These are phyloP conservation scores for Vanderwaltozyma polyspora DNA, from an alignment of 805 yeast genomes.

Conservation along the genomic window DNA sequence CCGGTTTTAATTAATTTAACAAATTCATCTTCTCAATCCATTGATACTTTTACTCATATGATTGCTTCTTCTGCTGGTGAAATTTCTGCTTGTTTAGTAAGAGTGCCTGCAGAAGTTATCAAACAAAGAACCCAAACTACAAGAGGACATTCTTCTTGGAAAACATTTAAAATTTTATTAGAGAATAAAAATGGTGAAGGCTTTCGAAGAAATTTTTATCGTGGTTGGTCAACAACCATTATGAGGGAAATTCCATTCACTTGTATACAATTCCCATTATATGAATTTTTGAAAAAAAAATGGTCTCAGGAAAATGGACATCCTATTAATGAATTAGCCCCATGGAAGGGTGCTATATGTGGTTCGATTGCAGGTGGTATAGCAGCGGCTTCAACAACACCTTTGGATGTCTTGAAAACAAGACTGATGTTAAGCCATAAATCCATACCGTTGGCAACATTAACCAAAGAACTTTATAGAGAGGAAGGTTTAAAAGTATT, in stretches of 20 bases:
- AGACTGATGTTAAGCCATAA: conserved; percentile 68
- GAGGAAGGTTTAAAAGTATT: conserved; percentile 73
- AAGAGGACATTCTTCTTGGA: conserved; percentile 43
- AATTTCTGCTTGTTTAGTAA: conserved; percentile 79
- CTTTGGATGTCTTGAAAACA: conserved; percentile 69
- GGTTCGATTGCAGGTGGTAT: conserved; percentile 76
- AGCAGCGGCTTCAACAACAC: conserved; percentile 75
- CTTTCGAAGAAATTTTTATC: conserved; percentile 60
- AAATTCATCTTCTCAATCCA: conserved; percentile 11
- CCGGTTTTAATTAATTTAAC: conserved; percentile 18
- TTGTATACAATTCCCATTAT: conserved; percentile 86
- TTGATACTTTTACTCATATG: conserved; percentile 61
- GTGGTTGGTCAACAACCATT: conserved; percentile 90
- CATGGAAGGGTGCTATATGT: conserved; percentile 72
- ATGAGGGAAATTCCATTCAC: conserved; percentile 96
- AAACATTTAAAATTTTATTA: conserved; percentile 53
- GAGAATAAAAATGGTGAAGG: conserved; percentile 70
- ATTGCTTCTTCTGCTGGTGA: conserved; percentile 81
- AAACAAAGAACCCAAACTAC: conserved; percentile 89
- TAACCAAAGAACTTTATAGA: conserved; percentile 42
- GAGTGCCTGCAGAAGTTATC: conserved; percentile 95
- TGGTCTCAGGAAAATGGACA: conserved; percentile 39
- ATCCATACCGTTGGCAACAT: conserved; percentile 32
- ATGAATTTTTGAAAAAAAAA: conserved; percentile 63
- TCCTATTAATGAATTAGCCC: conserved; percentile 31